Percentiles rank a stretch among this genome's conserved stretches.
These are phyloP conservation scores for Udeniomyces megalosporus DNA, from an alignment of 768 basidiomycete species.

Conservation along the genomic window DNA sequence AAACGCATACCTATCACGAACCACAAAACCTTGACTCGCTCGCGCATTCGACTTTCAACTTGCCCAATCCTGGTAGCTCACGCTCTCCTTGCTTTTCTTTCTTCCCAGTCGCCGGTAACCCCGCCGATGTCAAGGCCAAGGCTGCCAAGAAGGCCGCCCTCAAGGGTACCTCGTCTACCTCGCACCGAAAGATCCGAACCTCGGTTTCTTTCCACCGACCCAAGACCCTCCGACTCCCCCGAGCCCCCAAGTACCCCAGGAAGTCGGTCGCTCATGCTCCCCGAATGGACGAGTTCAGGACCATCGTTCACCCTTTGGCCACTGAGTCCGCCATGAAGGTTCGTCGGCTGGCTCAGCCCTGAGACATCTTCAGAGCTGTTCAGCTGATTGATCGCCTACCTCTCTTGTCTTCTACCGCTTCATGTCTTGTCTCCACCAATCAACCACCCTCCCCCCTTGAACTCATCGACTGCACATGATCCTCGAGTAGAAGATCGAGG, in stretches of 20 bases:
- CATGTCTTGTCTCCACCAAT: too few species aligned
- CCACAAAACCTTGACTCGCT: too few species aligned
- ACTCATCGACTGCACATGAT: too few species aligned
- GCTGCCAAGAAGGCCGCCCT: conserved; percentile 91
- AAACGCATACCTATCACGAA: too few species aligned
- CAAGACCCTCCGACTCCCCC: conserved; percentile 70
- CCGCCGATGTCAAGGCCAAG: conserved; percentile 56
- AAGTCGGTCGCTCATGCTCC: conserved; percentile 83
- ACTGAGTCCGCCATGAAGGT: conserved; percentile 20
- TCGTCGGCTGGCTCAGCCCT: background rate
- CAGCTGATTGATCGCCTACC: too few species aligned
- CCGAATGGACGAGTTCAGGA: conserved; percentile 92
- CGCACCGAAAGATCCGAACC: conserved; percentile 61
- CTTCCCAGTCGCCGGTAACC: conserved; percentile 3
- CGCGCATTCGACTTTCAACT: too few species aligned
- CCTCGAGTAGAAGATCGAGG: conserved; percentile 89
- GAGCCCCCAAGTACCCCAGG: conserved; percentile 84
- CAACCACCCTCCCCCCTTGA: too few species aligned
- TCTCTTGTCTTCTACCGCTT: background rate
- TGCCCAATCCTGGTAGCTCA: background rate
- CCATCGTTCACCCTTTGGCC: conserved; percentile 48
- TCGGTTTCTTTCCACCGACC: conserved; percentile 91
- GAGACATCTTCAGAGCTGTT: background rate
- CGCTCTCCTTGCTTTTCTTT: background rate
- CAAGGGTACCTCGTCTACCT: conserved; percentile 62